Conservation (phyloP, 1,139 yeast genomes). For the Candida sp. region DNA sequence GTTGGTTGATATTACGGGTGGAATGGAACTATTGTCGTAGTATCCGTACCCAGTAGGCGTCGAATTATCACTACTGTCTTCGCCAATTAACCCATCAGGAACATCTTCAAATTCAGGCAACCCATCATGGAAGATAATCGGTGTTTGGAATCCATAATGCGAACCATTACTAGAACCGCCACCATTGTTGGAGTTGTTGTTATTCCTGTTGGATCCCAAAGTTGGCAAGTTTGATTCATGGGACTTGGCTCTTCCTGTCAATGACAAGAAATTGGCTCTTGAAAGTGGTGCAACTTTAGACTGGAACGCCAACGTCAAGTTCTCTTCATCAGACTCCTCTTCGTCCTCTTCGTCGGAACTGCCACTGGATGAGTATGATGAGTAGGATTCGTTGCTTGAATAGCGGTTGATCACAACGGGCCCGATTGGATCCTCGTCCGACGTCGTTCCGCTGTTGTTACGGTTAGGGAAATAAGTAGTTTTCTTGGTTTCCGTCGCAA, state of each 20-base stretch:
- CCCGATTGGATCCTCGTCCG: slow-evolving; percentile 22
- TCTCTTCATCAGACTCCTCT: slow-evolving; percentile 44
- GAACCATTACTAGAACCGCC: neutral
- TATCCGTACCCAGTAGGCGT: slow-evolving; percentile 13
- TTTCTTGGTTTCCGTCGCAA: neutral
- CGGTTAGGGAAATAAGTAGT: neutral
- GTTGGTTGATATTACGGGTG: slow-evolving; percentile 19
- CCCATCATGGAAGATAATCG: slow-evolving; percentile 30
- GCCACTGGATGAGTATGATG: slow-evolving; percentile 13
- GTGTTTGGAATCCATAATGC: slow-evolving; percentile 24
- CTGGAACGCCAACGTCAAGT: slow-evolving; percentile 57
- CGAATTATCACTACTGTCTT: slow-evolving; percentile 16
- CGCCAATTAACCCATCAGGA: slow-evolving; percentile 40
- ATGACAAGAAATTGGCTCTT: slow-evolving; percentile 40
- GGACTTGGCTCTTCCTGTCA: slow-evolving; percentile 42
- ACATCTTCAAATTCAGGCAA: slow-evolving; percentile 47
- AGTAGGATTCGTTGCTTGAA: slow-evolving; percentile 11
- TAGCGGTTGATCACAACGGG: slow-evolving; percentile 15
- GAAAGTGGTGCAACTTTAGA: slow-evolving; percentile 42
- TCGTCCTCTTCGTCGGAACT: slow-evolving; percentile 19
- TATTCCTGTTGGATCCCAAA: slow-evolving; percentile 14
- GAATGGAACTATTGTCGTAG: slow-evolving; percentile 6
- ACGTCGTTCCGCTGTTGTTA: neutral
- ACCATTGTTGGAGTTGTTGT: neutral
- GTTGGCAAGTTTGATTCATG: slow-evolving; percentile 48